These are phyloP conservation scores for Madurella fahalii DNA, from an alignment of 2,329 filamentous ascomycete genomes.

Conservation along the genomic window DNA sequence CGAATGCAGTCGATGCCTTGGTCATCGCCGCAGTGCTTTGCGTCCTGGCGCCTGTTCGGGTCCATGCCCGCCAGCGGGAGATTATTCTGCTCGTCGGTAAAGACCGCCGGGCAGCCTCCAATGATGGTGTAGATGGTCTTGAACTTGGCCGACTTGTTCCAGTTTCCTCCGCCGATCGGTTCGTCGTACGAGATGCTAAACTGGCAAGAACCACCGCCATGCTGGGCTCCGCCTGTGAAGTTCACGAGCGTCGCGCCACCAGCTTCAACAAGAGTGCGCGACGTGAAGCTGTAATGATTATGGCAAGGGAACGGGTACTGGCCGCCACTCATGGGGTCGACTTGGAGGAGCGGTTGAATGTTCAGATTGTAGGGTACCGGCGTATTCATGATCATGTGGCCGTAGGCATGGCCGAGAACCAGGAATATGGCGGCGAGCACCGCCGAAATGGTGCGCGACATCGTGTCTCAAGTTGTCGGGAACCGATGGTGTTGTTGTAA, in stretches of 20 bases:
- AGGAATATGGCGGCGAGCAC: constrained; percentile 2
- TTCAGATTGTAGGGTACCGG: constrained; percentile 20
- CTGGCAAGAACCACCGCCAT: constrained; percentile 32
- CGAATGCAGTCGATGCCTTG: constrained; percentile 25
- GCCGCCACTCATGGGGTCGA: constrained; percentile 15
- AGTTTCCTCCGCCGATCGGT: constrained; percentile 7
- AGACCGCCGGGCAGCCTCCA: constrained; percentile 29
- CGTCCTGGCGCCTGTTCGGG: constrained; percentile 11
- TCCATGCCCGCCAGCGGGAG: constrained; percentile 10
- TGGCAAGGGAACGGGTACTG: constrained; percentile 18
- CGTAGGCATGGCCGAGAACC: constrained; percentile 1
- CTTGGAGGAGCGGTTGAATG: constrained; percentile 15
- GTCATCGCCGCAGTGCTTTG: constrained; percentile 23
- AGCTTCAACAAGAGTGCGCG: constrained; percentile 16
- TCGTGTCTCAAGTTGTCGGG: not conserved
- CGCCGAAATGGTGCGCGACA: not conserved
- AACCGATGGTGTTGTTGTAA: not conserved
- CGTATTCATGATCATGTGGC: constrained; percentile 21
- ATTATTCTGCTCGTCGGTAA: constrained; percentile 17
- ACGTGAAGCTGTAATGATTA: constrained; percentile 11
- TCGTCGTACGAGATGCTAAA: constrained; percentile 29
- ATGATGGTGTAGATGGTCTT: constrained; percentile 32
- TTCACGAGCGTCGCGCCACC: constrained; percentile 20
- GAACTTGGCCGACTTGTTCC: constrained; percentile 24
- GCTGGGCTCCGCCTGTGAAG: constrained; percentile 30